Conservation (phyloP, 2,329 filamentous ascomycete genomes). For the Cladosporium cucumerinum region DNA sequence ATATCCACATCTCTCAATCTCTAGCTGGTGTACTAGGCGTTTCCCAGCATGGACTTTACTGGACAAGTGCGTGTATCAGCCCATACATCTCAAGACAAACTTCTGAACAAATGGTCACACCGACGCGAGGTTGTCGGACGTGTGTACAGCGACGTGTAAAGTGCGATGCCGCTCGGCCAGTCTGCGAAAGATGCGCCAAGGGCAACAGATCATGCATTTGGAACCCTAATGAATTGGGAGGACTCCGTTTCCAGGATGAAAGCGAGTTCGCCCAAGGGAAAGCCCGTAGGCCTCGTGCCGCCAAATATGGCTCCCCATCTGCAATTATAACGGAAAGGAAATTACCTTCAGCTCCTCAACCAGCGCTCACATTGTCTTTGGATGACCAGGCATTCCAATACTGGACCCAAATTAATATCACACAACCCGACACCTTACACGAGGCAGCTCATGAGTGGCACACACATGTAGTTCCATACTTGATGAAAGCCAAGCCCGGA, state of each 20-base stretch:
- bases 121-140: conserved; percentile 13
- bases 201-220: conserved; percentile 23
- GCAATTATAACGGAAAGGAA: neutral
- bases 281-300: conserved; percentile 20
- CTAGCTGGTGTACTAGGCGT: neutral
- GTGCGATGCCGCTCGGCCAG: conserved; percentile 22
- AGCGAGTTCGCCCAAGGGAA: conserved; percentile 27
- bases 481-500: conserved; percentile 13
- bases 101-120: neutral
- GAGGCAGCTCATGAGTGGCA: conserved; percentile 26
- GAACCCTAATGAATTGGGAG: conserved; percentile 21
- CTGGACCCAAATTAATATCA: conserved; percentile 24
- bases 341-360: neutral
- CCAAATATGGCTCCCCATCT: conserved; percentile 11
- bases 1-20: neutral
- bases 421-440: conserved; percentile 20
- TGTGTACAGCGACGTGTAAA: conserved; percentile 18
- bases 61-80: neutral
- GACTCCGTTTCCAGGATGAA: conserved; percentile 23
- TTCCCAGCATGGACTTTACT: neutral
- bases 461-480: conserved; percentile 20
- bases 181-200: conserved; percentile 23
- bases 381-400: conserved; percentile 27
- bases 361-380: conserved; percentile 13
- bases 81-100: neutral